Evolutionary conservation across 176 grass and related monocot species (phyloP).

Genomic region (Raddia guianensis): DNA sequence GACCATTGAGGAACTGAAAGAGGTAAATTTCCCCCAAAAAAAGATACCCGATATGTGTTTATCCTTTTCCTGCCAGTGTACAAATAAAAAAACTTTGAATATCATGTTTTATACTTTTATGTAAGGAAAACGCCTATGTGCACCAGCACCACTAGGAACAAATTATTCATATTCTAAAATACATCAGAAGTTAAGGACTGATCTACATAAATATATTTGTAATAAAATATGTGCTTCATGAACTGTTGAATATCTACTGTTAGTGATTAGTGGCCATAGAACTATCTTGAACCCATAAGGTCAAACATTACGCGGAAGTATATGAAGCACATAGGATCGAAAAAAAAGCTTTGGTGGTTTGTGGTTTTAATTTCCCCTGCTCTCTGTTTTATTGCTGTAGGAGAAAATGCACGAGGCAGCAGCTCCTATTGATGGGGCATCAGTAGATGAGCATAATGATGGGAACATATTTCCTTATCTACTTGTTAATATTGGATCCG

Average conservation of each 20-base stretch:
- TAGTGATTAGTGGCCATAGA: not conserved
- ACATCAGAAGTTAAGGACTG: slow-evolving; percentile 15
- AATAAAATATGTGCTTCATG: not conserved
- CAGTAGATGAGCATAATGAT: slow-evolving; percentile 65
- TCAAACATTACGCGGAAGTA: not conserved
- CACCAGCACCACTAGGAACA: slow-evolving; percentile 1
- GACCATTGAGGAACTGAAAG: slow-evolving; percentile 39
- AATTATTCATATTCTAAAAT: slow-evolving; percentile 1
- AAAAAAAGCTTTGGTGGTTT: not conserved
- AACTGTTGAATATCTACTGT: not conserved
- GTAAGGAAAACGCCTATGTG: not conserved
- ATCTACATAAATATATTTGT: not conserved
- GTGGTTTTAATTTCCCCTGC: not conserved
- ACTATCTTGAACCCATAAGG: not conserved
- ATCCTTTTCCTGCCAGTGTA: slow-evolving; percentile 18
- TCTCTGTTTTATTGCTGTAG: slow-evolving; percentile 50
- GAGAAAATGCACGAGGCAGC: slow-evolving; percentile 53
- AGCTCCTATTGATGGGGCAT: slow-evolving; percentile 53
- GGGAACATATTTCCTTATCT: slow-evolving; percentile 96
- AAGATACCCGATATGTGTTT: not conserved
- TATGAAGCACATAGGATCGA: not conserved
- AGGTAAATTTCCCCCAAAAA: slow-evolving; percentile 43
- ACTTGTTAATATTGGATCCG: slow-evolving; percentile 99
- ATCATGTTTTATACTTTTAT: slow-evolving; percentile 14
- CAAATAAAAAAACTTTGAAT: slow-evolving; percentile 13